A percentile compares a stretch with the other conserved stretches of the same genome.
These are phyloP conservation scores for Penicillium canariense DNA, from an alignment of 495 filamentous ascomycete genomes.

Conservation along the genomic window DNA sequence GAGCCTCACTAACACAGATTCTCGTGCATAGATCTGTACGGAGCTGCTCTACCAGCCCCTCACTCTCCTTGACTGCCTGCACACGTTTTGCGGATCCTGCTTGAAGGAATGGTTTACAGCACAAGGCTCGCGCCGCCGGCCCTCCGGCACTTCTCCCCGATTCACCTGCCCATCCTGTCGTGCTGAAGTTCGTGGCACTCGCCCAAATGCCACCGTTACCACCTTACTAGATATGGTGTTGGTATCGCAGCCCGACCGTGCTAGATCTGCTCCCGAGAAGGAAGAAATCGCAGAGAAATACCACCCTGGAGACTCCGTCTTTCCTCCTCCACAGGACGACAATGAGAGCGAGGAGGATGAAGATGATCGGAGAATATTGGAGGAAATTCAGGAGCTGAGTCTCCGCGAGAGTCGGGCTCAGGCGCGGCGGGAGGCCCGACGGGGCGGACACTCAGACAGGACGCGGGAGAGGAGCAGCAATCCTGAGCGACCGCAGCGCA, in stretches of 20 bases:
- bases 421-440: constrained; percentile 33
- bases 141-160: constrained; percentile 44
- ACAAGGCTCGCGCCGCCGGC: constrained; percentile 51
- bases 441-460: constrained; percentile 24
- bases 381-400: constrained; percentile 69
- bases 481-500: constrained; percentile 28
- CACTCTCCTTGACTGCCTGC: constrained; percentile 93
- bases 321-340: constrained; percentile 20
- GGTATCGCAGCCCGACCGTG: constrained; percentile 68
- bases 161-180: constrained; percentile 94
- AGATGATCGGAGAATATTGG: constrained; percentile 66
- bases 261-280: constrained; percentile 64
- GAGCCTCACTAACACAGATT: constrained; percentile 11
- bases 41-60: constrained; percentile 94
- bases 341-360: constrained; percentile 37
- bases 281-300: constrained; percentile 67
- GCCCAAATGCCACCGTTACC: constrained; percentile 78
- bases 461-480: constrained; percentile 21
- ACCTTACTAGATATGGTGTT: constrained; percentile 78
- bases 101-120: constrained; percentile 88
- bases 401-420: constrained; percentile 56
- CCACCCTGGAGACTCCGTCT: constrained; percentile 72
- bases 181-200: constrained; percentile 76
- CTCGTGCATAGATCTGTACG: constrained; percentile 77
- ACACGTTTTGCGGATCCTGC: constrained; percentile 94